A percentile compares a stretch with the other conserved stretches of the same genome.
These are phyloP conservation scores for Gymnopilus dilepis DNA, from an alignment of 768 basidiomycete genomes.

Conservation along the genomic window DNA sequence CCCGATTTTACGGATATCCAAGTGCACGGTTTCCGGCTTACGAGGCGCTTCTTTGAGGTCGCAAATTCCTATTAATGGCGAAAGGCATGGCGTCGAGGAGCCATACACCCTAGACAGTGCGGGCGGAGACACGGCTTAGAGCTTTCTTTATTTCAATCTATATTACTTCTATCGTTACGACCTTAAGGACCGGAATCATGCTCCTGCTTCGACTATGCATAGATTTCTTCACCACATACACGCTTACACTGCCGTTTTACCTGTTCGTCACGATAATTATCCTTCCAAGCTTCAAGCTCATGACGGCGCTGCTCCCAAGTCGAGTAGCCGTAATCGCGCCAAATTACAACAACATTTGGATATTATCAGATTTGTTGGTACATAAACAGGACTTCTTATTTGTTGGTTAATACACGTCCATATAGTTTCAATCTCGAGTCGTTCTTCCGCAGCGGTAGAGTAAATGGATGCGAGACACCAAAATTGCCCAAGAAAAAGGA, in stretches of 20 bases:
- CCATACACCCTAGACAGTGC: no score
- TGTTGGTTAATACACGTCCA: not conserved
- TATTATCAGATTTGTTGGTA: not conserved
- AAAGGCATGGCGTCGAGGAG: no score
- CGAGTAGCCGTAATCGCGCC: not conserved
- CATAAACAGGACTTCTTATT: not conserved
- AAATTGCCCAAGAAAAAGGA: not conserved
- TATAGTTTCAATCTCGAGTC: not conserved
- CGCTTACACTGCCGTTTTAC: no score
- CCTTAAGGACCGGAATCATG: no score
- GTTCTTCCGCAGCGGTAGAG: not conserved
- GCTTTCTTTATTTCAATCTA: no score
- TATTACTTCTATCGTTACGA: no score
- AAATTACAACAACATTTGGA: not conserved
- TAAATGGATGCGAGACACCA: not conserved
- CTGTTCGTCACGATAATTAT: no score
- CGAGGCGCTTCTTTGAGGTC: conserved; percentile 21
- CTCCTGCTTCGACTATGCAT: no score
- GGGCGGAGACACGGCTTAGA: no score
- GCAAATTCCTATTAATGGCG: conserved; percentile 1
- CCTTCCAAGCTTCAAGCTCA: no score
- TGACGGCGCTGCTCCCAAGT: no score
- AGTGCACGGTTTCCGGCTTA: conserved; percentile 20
- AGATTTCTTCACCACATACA: no score
- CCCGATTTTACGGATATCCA: conserved; percentile 19